Conservation (phyloP, 176 grass and related monocot species). For the Lolium perenne region DNA sequence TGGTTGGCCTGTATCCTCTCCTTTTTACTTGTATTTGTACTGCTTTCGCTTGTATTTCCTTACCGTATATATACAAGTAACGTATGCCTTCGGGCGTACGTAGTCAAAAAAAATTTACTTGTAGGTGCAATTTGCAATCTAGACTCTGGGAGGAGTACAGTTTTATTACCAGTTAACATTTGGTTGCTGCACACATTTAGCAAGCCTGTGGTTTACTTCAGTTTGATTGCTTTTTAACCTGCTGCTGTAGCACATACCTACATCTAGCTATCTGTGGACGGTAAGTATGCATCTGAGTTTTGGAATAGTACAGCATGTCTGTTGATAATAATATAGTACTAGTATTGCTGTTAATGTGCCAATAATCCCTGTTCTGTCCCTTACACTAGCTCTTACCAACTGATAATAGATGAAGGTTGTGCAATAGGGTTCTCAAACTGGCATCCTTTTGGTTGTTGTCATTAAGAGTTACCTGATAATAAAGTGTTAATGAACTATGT, state of each 20-base stretch:
- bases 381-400: background rate
- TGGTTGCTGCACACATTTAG: no score
- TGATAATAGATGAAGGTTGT: background rate
- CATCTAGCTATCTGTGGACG: background rate
- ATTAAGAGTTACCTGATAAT: background rate
- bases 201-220: no score
- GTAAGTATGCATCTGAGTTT: background rate
- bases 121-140: background rate
- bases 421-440: background rate
- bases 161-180: no score
- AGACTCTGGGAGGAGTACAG: background rate
- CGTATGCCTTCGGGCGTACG: no score
- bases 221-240: no score
- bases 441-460: background rate
- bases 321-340: background rate
- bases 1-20: no score
- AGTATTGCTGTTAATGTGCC: background rate
- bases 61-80: no score
- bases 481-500: background rate
- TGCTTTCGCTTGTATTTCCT: no score
- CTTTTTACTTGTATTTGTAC: no score
- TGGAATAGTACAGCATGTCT: background rate
- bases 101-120: no score
- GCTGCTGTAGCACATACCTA: background rate
- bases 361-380: constrained; percentile 4